These are phyloP conservation scores for Colletotrichum paranaense DNA, from an alignment of 2,329 filamentous ascomycete genomes.

Conservation along the genomic window DNA sequence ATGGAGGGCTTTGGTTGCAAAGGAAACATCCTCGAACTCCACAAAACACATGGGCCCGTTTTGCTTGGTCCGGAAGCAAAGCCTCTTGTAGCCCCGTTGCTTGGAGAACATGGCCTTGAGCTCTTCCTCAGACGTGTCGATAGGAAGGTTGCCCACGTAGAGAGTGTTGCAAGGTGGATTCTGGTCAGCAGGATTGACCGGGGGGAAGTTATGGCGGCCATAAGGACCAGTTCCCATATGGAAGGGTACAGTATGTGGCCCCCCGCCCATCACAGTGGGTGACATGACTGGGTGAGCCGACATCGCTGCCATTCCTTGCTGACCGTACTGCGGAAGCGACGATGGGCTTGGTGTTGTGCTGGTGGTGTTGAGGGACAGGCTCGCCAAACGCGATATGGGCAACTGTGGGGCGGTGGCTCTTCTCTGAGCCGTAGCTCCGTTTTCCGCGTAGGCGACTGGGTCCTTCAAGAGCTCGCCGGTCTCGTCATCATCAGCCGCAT, in stretches of 20 bases:
- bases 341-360: conserved; percentile 61
- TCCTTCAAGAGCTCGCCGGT: conserved; percentile 79
- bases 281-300: conserved; percentile 64
- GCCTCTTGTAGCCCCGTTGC: conserved; percentile 92
- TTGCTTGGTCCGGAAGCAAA: conserved; percentile 94
- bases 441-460: conserved; percentile 79
- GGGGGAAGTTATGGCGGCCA: conserved; percentile 74
- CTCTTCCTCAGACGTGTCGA: conserved; percentile 94
- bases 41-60: conserved; percentile 99
- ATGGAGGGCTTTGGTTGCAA: conserved; percentile 89
- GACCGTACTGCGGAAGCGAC: conserved; percentile 60
- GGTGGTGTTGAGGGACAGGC: conserved; percentile 80
- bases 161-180: conserved; percentile 98
- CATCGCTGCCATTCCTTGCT: conserved; percentile 42
- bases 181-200: conserved; percentile 93
- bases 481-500: conserved; percentile 74
- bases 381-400: conserved; percentile 75
- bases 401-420: conserved; percentile 79
- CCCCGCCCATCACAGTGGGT: conserved; percentile 62
- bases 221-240: conserved; percentile 45
- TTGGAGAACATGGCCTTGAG: conserved; percentile 93
- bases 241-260: conserved; percentile 43
- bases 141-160: conserved; percentile 95
- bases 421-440: conserved; percentile 65
- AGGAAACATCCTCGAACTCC: conserved; percentile 94